These are phyloP conservation scores for Trifolium pratense DNA, from an alignment of 306 rosid species.

Conservation along the genomic window DNA sequence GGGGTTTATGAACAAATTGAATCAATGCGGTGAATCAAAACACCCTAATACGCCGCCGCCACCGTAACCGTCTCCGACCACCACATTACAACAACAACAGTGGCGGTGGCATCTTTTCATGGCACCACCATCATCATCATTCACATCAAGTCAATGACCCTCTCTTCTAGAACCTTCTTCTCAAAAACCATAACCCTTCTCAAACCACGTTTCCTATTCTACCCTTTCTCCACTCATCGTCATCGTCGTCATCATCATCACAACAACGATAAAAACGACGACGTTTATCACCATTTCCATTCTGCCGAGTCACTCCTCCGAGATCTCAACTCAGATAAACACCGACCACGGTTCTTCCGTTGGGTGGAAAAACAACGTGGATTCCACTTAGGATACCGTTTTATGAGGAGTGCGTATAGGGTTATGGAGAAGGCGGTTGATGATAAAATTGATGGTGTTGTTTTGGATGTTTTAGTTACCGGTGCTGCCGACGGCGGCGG, in stretches of 20 bases:
- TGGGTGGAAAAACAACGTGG: conserved; percentile 67
- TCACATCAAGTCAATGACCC: conserved; percentile 64
- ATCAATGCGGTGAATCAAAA: too few relatives aligned
- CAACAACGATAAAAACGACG: conserved; percentile 1
- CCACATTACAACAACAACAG: background rate
- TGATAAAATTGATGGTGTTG: conserved; percentile 44
- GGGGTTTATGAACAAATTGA: too few relatives aligned
- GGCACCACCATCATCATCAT: conserved; percentile 18
- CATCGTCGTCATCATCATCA: too few relatives aligned
- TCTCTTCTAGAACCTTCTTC: conserved; percentile 62
- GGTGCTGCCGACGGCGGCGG: conserved; percentile 30
- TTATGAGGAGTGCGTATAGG: conserved; percentile 60
- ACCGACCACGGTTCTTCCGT: conserved; percentile 70
- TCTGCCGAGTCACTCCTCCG: conserved; percentile 57
- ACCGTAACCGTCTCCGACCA: conserved; percentile 15
- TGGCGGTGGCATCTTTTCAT: conserved; percentile 22
- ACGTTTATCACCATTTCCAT: conserved; percentile 52
- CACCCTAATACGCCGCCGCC: background rate
- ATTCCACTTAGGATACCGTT: conserved; percentile 41
- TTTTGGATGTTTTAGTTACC: conserved; percentile 51
- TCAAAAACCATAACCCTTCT: conserved; percentile 37
- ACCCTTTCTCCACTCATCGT: conserved; percentile 43
- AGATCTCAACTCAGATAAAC: conserved; percentile 51
- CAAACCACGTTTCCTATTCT: conserved; percentile 55
- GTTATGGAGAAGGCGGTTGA: conserved; percentile 62